A percentile compares a stretch with the other conserved stretches of the same genome.
These are phyloP conservation scores for Trypanosomatidae sp. DNA, from an alignment of 208 protist genomes.

Conservation along the genomic window DNA sequence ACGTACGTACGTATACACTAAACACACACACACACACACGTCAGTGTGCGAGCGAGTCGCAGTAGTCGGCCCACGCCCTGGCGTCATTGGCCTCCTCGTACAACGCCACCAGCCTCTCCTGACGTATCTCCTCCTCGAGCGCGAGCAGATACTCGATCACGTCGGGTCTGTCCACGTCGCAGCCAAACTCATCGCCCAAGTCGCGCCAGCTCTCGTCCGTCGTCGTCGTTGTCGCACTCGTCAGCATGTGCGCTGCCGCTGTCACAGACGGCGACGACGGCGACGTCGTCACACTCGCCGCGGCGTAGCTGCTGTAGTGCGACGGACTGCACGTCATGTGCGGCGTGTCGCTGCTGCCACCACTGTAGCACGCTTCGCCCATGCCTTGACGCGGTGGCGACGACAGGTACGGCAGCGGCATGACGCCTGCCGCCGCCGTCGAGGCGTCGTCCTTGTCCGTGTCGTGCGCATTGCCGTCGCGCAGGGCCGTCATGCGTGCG, in stretches of 20 bases:
- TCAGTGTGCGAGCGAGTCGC: constrained; percentile 22
- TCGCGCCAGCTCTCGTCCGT: constrained; percentile 20
- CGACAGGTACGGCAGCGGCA: too few species aligned
- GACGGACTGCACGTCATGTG: too few species aligned
- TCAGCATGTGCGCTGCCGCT: background rate
- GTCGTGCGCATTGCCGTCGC: too few species aligned
- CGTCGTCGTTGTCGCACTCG: background rate
- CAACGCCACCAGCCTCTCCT: constrained; percentile 37
- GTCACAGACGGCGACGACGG: background rate
- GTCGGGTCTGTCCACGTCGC: constrained; percentile 23
- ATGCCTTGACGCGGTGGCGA: too few species aligned
- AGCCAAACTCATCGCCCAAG: constrained; percentile 39
- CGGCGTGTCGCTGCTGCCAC: too few species aligned
- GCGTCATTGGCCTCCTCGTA: constrained; percentile 39
- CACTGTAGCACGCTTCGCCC: background rate
- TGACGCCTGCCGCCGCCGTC: too few species aligned
- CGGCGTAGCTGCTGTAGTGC: background rate
- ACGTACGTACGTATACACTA: too few species aligned
- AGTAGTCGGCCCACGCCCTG: constrained; percentile 69
- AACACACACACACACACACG: too few species aligned
- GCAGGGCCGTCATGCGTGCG: too few species aligned
- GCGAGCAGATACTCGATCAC: constrained; percentile 46
- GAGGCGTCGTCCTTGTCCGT: too few species aligned
- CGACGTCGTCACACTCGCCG: background rate
- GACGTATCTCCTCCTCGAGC: constrained; percentile 69